A percentile compares a stretch with the other conserved stretches of the same genome.
These are phyloP conservation scores for Eucalyptus erythrocorys DNA, from an alignment of 345 rosid genomes.

Conservation along the genomic window DNA sequence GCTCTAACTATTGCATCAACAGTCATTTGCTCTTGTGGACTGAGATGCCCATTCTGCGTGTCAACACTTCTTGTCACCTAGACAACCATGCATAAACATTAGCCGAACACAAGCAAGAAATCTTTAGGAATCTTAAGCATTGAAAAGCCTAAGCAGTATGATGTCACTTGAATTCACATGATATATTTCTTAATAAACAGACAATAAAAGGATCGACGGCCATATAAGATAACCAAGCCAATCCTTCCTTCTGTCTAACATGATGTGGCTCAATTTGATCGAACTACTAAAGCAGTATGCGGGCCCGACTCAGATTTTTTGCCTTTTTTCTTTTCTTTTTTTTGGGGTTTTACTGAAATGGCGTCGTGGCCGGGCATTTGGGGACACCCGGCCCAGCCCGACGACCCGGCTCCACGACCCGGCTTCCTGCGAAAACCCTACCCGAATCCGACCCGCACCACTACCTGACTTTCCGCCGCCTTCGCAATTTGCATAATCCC, in stretches of 20 bases:
- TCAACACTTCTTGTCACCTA: slow-evolving; percentile 41
- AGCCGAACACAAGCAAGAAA: neutral
- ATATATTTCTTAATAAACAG: neutral
- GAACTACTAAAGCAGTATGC: too few species aligned
- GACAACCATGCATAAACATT: neutral
- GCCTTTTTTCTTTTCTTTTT: too few species aligned
- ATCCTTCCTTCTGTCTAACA: neutral
- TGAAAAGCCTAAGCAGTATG: neutral
- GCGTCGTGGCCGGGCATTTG: too few species aligned
- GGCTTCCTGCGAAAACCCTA: too few species aligned
- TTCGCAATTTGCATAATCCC: too few species aligned
- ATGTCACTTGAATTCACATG: neutral
- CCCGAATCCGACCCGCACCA: too few species aligned
- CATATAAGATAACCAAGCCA: neutral
- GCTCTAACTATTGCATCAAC: slow-evolving; percentile 38
- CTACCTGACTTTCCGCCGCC: too few species aligned
- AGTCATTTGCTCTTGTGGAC: slow-evolving; percentile 32
- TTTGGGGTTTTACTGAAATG: too few species aligned
- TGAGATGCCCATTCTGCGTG: slow-evolving; percentile 18
- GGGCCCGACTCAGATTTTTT: too few species aligned
- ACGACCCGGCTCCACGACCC: too few species aligned
- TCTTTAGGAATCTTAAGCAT: neutral
- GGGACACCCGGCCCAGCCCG: too few species aligned
- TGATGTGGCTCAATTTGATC: neutral
- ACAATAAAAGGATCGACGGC: neutral